Evolutionary conservation across 805 yeast genomes (phyloP).

Genomic region (Metschnikowia colocasiae): DNA sequence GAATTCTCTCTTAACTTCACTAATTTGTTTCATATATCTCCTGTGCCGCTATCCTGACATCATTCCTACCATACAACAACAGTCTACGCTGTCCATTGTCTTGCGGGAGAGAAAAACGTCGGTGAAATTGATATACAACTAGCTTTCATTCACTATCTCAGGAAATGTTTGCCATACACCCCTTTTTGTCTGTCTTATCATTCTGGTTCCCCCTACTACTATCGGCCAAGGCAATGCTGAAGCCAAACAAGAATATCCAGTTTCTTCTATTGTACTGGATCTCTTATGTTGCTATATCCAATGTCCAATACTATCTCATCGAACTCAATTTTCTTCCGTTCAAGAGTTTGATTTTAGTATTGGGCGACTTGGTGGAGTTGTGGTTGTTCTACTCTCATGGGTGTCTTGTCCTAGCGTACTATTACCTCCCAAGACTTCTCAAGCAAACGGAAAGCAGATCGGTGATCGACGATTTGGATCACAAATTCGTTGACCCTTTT

Average conservation of each 20-base stretch:
- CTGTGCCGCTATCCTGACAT: not conserved
- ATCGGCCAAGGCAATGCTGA: conserved; percentile 10
- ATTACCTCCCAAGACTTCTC: conserved; percentile 8
- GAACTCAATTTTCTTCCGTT: conserved; percentile 4
- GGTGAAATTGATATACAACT: not conserved
- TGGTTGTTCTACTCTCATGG: conserved; percentile 19
- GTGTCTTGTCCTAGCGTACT: conserved; percentile 10
- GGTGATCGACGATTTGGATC: conserved; percentile 6
- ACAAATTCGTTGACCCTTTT: conserved; percentile 7
- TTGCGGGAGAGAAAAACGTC: not conserved
- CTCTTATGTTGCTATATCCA: conserved; percentile 7
- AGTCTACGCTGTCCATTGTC: not conserved
- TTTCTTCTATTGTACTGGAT: conserved; percentile 16
- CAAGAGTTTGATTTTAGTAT: not conserved
- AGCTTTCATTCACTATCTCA: not conserved
- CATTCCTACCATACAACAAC: not conserved
- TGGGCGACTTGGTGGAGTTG: conserved; percentile 8
- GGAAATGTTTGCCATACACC: conserved; percentile 3
- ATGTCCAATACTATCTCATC: conserved; percentile 2
- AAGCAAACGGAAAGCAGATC: not conserved
- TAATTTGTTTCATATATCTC: not conserved
- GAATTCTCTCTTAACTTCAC: not conserved
- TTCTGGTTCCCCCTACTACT: conserved; percentile 15
- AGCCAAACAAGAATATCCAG: conserved; percentile 8
- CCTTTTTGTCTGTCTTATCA: conserved; percentile 6